Evolutionary conservation across 768 basidiomycete species (phyloP).

Genomic region (Naganishia vaughanmartiniae): DNA sequence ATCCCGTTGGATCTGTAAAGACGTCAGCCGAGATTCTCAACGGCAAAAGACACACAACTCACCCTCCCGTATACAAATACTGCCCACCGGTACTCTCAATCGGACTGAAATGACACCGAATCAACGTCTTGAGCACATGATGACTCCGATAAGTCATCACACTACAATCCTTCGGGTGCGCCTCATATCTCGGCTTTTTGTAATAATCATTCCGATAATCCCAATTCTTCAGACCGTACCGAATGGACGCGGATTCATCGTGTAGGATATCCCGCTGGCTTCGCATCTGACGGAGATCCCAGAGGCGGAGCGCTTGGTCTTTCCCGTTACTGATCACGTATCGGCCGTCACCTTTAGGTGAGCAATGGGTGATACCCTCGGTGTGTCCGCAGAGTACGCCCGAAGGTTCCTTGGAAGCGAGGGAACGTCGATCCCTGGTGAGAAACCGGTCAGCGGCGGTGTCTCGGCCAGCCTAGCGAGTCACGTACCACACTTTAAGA

Average conservation of each 20-base stretch:
- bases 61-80: conserved; percentile 90
- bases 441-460: background rate
- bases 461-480: conserved; percentile 71
- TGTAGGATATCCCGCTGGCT: conserved; percentile 66
- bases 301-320: conserved; percentile 84
- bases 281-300: conserved; percentile 93
- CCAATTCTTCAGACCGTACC: conserved; percentile 62
- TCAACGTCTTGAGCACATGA: conserved; percentile 81
- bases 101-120: conserved; percentile 95
- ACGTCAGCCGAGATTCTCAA: conserved; percentile 7
- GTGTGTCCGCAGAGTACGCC: conserved; percentile 94
- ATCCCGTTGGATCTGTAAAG: conserved; percentile 42
- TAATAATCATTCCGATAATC: conserved; percentile 78
- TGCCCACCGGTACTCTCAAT: conserved; percentile 83
- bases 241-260: conserved; percentile 50
- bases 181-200: conserved; percentile 61
- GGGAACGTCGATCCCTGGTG: conserved; percentile 59
- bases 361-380: conserved; percentile 87
- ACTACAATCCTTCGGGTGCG: conserved; percentile 85
- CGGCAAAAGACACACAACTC: background rate
- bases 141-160: conserved; percentile 96
- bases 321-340: conserved; percentile 95
- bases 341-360: conserved; percentile 92
- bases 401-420: conserved; percentile 68
- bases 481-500: conserved; percentile 87